Evolutionary conservation across 2,329 filamentous ascomycete species (phyloP).

Genomic region (Scorias spongiosa): DNA sequence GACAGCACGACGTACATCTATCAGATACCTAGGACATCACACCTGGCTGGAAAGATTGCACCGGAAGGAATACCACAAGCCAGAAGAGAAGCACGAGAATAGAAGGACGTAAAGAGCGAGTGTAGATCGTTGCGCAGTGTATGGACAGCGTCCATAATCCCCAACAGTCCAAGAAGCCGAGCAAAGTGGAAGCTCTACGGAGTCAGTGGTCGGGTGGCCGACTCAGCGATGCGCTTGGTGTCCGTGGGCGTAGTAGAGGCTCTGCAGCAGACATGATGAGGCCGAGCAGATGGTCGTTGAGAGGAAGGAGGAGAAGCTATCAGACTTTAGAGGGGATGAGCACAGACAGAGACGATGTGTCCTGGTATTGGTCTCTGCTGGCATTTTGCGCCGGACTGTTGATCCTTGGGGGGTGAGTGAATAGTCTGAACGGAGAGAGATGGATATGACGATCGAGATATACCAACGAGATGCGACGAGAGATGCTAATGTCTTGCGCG

Average conservation of each 20-base stretch:
- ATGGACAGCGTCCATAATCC: too few species aligned
- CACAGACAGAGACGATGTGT: constrained; percentile 8
- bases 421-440: not conserved
- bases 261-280: not conserved
- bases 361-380: constrained; percentile 35
- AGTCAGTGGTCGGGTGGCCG: not conserved
- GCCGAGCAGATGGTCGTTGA: not conserved
- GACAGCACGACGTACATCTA: too few species aligned
- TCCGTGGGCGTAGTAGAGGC: not conserved
- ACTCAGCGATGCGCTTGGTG: not conserved
- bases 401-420: constrained; percentile 33
- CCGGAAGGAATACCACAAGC: too few species aligned
- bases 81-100: too few species aligned
- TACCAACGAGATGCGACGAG: too few species aligned
- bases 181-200: not conserved
- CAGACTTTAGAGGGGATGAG: not conserved
- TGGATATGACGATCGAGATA: too few species aligned
- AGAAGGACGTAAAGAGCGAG: too few species aligned
- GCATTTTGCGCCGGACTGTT: constrained; percentile 30
- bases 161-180: not conserved
- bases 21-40: too few species aligned
- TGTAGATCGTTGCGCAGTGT: too few species aligned
- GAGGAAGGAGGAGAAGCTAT: not conserved
- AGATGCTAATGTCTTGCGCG: not conserved
- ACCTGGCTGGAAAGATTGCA: too few species aligned